Conservation (phyloP, 2,329 filamentous ascomycete genomes). For the Arthrobotrys musiformis region DNA sequence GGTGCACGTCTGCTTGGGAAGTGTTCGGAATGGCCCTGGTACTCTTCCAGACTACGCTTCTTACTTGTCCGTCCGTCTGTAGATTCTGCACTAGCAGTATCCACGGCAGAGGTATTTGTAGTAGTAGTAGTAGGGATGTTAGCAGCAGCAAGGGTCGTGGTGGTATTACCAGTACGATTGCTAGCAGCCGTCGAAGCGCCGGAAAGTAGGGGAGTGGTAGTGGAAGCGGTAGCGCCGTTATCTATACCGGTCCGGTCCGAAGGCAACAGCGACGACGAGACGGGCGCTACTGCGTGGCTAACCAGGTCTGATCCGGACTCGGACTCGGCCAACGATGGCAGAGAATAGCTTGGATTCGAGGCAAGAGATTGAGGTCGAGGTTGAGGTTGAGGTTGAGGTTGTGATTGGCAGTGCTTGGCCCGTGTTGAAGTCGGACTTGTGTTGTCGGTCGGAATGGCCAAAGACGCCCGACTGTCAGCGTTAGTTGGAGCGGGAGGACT, state of each 20-base stretch:
- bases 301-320: not conserved
- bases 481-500: too few relatives aligned
- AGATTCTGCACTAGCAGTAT: not conserved
- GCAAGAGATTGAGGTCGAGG: conserved; percentile 1
- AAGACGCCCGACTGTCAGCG: conserved; percentile 24
- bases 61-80: conserved; percentile 21
- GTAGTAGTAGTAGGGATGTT: not conserved
- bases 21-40: conserved; percentile 14
- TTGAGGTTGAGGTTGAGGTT: conserved; percentile 4
- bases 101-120: not conserved
- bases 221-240: not conserved
- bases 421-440: conserved; percentile 9
- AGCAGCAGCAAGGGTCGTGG: not conserved
- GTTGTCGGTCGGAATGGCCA: conserved; percentile 47
- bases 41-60: conserved; percentile 41
- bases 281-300: not conserved
- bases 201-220: conserved; percentile 5
- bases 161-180: too few relatives aligned
- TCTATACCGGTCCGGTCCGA: conserved; percentile 34
- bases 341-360: not conserved
- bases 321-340: not conserved
- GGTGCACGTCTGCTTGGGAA: conserved; percentile 4
- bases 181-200: not conserved
- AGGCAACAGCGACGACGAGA: not conserved
- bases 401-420: conserved; percentile 25